Evolutionary conservation across 352 stramenopile genomes (phyloP).

Genomic region (Phytopythium mirpurense): DNA sequence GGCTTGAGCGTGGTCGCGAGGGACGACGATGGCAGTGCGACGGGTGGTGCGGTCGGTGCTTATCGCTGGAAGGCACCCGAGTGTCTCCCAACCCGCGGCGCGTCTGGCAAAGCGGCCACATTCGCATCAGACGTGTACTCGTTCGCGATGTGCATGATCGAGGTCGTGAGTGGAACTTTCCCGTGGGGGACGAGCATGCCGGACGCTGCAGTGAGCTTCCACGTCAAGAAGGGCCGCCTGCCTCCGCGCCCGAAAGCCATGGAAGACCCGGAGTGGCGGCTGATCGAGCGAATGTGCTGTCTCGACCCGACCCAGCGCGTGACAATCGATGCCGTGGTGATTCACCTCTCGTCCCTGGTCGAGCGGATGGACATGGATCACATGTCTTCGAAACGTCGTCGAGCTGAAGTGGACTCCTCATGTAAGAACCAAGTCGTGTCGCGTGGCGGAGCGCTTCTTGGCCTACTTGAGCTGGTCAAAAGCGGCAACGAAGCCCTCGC

Average conservation of each 20-base stretch:
- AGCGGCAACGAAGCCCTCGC: not conserved
- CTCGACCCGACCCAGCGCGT: not conserved
- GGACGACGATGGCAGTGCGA: not conserved
- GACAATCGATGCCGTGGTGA: slow-evolving; percentile 3
- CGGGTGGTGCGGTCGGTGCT: slow-evolving; percentile 13
- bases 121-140: slow-evolving; percentile 5
- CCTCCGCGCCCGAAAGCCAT: not conserved
- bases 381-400: not conserved
- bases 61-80: slow-evolving; percentile 26
- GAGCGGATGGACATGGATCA: not conserved
- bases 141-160: slow-evolving; percentile 8
- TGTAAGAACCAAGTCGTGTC: not conserved
- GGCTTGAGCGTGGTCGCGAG: slow-evolving; percentile 14
- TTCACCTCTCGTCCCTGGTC: not conserved
- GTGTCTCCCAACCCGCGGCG: slow-evolving; percentile 10
- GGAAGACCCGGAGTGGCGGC: not conserved
- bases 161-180: slow-evolving; percentile 1
- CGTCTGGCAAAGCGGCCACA: not conserved
- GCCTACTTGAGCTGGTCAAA: not conserved
- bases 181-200: slow-evolving; percentile 3
- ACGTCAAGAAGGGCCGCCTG: not conserved
- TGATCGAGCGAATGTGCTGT: slow-evolving; percentile 4
- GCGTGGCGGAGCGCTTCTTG: not conserved
- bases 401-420: not conserved
- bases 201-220: not conserved